phyloP scores from a whole-genome alignment of 345 rosid species.

The Bruguiera parviflora region DNA sequence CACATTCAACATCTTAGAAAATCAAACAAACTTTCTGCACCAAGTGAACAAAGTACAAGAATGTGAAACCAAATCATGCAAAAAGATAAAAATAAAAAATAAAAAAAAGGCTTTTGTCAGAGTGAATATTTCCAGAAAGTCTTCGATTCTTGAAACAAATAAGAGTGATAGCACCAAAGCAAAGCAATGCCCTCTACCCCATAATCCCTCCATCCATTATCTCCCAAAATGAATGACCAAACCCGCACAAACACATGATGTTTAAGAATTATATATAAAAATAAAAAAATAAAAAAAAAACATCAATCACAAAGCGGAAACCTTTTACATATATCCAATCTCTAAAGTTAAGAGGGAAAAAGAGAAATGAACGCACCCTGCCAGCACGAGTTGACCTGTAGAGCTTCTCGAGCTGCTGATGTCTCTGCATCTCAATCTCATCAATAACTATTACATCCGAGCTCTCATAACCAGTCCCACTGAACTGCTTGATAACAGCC shows the following conservation, averaged over 20 bases:
- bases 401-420: constrained; percentile 84
- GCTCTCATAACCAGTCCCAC: constrained; percentile 86
- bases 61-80: not conserved
- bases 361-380: constrained; percentile 41
- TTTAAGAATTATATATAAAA: not conserved
- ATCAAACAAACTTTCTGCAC: not conserved
- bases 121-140: no score
- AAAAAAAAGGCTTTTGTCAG: no score
- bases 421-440: constrained; percentile 91
- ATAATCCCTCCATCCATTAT: no score
- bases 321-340: no score
- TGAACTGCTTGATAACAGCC: constrained; percentile 96
- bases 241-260: no score
- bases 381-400: constrained; percentile 78
- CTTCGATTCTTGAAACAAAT: no score
- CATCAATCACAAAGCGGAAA: no score
- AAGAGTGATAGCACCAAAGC: no score
- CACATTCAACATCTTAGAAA: constrained; percentile 2
- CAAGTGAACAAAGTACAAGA: constrained; percentile 1
- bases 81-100: no score
- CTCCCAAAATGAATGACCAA: no score
- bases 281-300: not conserved
- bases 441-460: constrained; percentile 86
- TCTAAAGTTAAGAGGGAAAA: not conserved
- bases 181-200: no score